Percentiles rank a stretch among this genome's conserved stretches.
phyloP scores from a whole-genome alignment of 2,329 filamentous ascomycete genomes.

The Monilinia vaccinii-corymbosi region DNA sequence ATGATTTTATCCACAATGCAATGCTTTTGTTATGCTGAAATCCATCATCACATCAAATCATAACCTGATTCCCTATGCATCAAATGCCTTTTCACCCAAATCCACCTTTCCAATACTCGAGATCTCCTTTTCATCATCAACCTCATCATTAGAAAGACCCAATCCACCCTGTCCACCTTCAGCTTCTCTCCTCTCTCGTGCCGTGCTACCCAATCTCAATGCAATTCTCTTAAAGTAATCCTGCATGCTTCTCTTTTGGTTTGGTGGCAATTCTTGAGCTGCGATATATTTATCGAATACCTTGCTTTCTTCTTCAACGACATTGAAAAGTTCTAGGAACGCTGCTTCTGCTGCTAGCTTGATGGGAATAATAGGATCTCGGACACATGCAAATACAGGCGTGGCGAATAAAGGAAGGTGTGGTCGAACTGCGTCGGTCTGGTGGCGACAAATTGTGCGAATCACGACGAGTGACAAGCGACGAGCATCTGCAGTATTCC shows the following conservation, averaged over 20 bases:
- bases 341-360: constrained; percentile 93
- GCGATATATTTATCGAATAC: constrained; percentile 89
- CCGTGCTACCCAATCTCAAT: constrained; percentile 73
- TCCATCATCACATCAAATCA: neutral
- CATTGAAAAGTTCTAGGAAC: constrained; percentile 82
- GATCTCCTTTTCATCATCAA: constrained; percentile 89
- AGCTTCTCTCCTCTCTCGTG: constrained; percentile 79
- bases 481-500: constrained; percentile 71
- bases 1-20: neutral
- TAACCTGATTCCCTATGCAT: constrained; percentile 18
- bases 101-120: constrained; percentile 94
- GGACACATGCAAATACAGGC: constrained; percentile 79
- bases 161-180: constrained; percentile 82
- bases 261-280: constrained; percentile 57
- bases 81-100: constrained; percentile 46
- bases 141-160: constrained; percentile 80
- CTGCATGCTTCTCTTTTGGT: constrained; percentile 78
- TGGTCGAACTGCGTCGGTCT: constrained; percentile 72
- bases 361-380: constrained; percentile 87
- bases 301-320: constrained; percentile 75
- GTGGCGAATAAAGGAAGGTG: constrained; percentile 74
- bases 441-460: constrained; percentile 71
- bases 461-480: constrained; percentile 80
- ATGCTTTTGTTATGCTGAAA: neutral
- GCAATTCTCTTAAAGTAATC: constrained; percentile 97